Evolutionary conservation across 768 basidiomycete species (phyloP), one percentile per base, ranked within the genome.

Genomic region (Mycena rosella): DNA sequence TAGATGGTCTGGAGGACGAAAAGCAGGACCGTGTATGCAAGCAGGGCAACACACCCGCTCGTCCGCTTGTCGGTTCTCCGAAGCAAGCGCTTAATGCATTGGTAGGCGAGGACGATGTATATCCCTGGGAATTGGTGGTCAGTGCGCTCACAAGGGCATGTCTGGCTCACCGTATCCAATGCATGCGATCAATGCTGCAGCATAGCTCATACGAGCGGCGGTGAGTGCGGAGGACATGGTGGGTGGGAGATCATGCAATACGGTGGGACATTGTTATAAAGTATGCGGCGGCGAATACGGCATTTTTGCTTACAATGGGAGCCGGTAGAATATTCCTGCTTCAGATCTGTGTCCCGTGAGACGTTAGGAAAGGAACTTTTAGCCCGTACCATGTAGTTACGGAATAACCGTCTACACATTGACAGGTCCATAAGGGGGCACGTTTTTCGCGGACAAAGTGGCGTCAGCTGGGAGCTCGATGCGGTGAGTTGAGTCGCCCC

Each of bases 191-290:
- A 54, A 22, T n/a, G 53, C 53, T 7, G 53, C 53, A 22, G 53
- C 53, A 54, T 54, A 54, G 34, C 53, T 54, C 53, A 54, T 54
- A 17, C 53, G 53, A 29, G 53, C 53, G 13, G 34, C 53, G 10
- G 53, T 54, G 18, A 54, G 53, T 38, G 53, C 34, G 24, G 53
- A 54, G 1, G 53, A 38, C 53, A 54, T 54, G 22, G 52, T 36
- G 36, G 45, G 45, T 15, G 45, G 8, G 45, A 2, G 42, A 44
- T 44, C 42, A 44, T 44, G 20, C 22, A 47, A 18, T 44, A 20
- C 42, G n/a, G 45, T 47, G 45, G n/a, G 17, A 47, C 45, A 10
- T 26, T 47, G 6, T 47, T 47, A 47, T 44, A 47, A 14, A 11
- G 14, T 9, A 4, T 5, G 45, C 45, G 26, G 45, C 45, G 22